Base-by-base conservation (phyloP, 306 rosid species). In the Quercus variabilis region DNA sequence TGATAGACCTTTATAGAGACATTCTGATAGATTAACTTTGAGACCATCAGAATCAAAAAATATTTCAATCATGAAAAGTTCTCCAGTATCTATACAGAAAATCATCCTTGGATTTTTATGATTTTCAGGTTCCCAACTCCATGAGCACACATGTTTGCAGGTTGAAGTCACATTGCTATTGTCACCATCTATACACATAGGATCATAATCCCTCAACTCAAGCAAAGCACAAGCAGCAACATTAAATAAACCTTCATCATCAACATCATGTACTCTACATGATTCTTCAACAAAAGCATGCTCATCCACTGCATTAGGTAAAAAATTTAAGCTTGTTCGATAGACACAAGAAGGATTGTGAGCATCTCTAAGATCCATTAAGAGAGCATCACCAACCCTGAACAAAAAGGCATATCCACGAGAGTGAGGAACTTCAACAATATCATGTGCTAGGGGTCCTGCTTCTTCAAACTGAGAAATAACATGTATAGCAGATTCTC, bases 221-320 rank as follows among this genome's bases (percentile, higher is more conserved):
- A 94, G 83, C 86, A 92, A 88, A 79, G 99, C 97, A 85, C 93
- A 89, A 43, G 97, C 99, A 78, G 92, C 99, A 79, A 87, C 97
- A 84, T 90, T 92, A 83, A 88, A 88, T 77, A 88, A 87, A 76
- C 89, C 88, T 75, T 93, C 97, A 76, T 92, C 98, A 67, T 94
- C 99, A 81, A 86, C 90, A 77, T 91, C 99, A 12, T 90, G 92
- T 74, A 89, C 89, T 86, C 84, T 92, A 78, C 81, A 86, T 1
- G 97, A 89, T 78, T 94, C 97, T 28, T 92, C 97, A 72, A 86
- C 79, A 80, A 82, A 88, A 84, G 80, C 87, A 41, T 82, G 92
- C 86, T 92, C 99, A 80, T 92, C 94, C 75, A 87, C 84, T 14
- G 83, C 87, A 83, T 79, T 82, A 13, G 95, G 86, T 81, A 88